Evolutionary conservation across 1,284 basidiomycete species (phyloP), one percentile per base, ranked within the genome.

Genomic region (Malassezia psittaci): DNA sequence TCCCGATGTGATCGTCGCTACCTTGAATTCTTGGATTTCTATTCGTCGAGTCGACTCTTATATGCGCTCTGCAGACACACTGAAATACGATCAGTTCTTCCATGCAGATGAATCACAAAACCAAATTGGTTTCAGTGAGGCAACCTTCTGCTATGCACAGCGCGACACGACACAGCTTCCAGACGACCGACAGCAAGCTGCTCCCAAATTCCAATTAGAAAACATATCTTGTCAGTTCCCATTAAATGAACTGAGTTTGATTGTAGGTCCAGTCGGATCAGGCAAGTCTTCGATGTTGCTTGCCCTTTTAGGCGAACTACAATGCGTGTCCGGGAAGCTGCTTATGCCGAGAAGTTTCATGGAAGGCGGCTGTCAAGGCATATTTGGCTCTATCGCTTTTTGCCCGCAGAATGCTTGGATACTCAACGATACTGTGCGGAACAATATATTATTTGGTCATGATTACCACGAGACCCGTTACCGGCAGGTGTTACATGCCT

Each of bases 201-300:
- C 41, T 9, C 7, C 34, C 36, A 35, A 60, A 16, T 53, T 53
- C 44, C 36, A 21, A 12, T 40, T 57, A 3, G 7, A 8, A 19
- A 33, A 47, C 19, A 33, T 88, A 52, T 76, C 83, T 62, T 67
- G 87, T 44, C 65, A 77, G 2, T 85, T 85, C 76, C 79, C 79
- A 48, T 78, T 76, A 37, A 79, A 80, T 18, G 6, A 21, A 15
- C 76, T 85, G 60, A 84, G 83, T 66, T 69, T 54, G 1, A 56
- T 66, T 5, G 44, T 59, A 9, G 64, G 64, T 9, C 57, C 57
- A 3, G 45, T 62, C 18, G 51, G 48, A 3, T 39, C 42, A 10
- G 62, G 62, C 34, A 66, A 66, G 41, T 48, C 64, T 11, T 64
- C 60, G 7, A 51, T 66, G 18, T 41, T 66, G 11, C 48, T 57